Evolutionary conservation across 495 filamentous ascomycete species (phyloP).

Genomic region (Ramalina intermedia): DNA sequence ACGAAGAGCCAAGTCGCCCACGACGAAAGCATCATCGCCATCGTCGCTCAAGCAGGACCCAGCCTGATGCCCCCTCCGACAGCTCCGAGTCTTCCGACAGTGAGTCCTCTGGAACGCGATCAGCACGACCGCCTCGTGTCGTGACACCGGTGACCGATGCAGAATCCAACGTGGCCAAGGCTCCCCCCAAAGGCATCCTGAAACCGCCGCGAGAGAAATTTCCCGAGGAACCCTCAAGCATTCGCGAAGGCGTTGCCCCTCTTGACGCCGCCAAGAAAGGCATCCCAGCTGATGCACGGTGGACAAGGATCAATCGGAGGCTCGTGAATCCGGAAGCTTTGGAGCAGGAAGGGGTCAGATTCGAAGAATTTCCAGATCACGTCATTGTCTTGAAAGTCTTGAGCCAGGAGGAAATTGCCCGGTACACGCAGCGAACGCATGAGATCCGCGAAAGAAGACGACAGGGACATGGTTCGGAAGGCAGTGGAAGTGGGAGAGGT

Average conservation of each 20-base stretch:
- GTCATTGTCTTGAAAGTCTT: constrained; percentile 54
- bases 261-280: constrained; percentile 44
- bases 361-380: constrained; percentile 48
- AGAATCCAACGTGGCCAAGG: constrained; percentile 21
- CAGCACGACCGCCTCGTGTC: constrained; percentile 27
- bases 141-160: constrained; percentile 25
- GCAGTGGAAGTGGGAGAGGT: not conserved
- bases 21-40: constrained; percentile 9
- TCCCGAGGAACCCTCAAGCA: constrained; percentile 49
- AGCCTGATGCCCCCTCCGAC: constrained; percentile 13
- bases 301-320: constrained; percentile 53
- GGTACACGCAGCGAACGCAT: constrained; percentile 39
- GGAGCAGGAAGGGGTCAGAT: constrained; percentile 47
- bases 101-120: constrained; percentile 2
- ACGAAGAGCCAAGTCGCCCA: constrained; percentile 2
- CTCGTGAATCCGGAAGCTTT: constrained; percentile 55
- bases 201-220: constrained; percentile 53
- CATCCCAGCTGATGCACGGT: constrained; percentile 51
- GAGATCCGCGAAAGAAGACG: constrained; percentile 33
- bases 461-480: not conserved
- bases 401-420: constrained; percentile 42
- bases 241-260: constrained; percentile 60
- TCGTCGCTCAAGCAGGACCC: constrained; percentile 9
- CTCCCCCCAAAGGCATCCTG: constrained; percentile 42
- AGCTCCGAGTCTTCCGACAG: constrained; percentile 16